A percentile compares a stretch with the other conserved stretches of the same genome.
Evolutionary conservation across 2,329 filamentous ascomycete genomes (phyloP).

Genomic region (Diaporthe sp.): DNA sequence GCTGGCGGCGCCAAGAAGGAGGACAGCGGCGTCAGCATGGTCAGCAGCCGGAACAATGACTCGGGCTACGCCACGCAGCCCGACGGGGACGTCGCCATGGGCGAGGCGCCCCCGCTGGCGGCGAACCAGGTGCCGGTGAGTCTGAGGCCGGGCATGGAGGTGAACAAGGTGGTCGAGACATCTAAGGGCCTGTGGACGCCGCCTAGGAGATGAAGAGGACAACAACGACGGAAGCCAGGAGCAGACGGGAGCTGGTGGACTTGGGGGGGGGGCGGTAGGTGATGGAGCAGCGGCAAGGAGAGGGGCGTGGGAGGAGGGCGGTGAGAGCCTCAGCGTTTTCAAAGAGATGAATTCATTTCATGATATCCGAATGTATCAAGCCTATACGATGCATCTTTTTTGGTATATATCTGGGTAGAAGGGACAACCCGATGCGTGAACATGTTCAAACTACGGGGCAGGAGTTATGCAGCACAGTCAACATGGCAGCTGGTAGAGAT

Average conservation of each 20-base stretch:
- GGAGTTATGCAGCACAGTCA: conserved; percentile 11
- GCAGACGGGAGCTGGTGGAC: background rate
- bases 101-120: conserved; percentile 54
- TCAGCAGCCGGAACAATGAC: conserved; percentile 52
- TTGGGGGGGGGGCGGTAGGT: background rate
- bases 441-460: conserved; percentile 11
- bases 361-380: conserved; percentile 40
- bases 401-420: conserved; percentile 32
- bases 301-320: background rate
- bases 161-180: conserved; percentile 73
- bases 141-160: conserved; percentile 68
- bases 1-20: conserved; percentile 52
- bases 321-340: conserved; percentile 16
- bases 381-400: conserved; percentile 31
- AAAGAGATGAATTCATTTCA: conserved; percentile 37
- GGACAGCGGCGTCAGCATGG: conserved; percentile 61
- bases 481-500: background rate
- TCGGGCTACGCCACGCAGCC: conserved; percentile 64
- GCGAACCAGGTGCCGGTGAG: conserved; percentile 60
- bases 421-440: conserved; percentile 15
- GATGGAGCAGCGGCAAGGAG: background rate
- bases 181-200: conserved; percentile 73
- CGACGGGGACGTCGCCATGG: conserved; percentile 63
- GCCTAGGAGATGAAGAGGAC: conserved; percentile 34
- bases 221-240: background rate